Evolutionary conservation across 2,329 filamentous ascomycete genomes (phyloP), one percentile per base, ranked within the genome.

Genomic region (Penicillium vulpinum): DNA sequence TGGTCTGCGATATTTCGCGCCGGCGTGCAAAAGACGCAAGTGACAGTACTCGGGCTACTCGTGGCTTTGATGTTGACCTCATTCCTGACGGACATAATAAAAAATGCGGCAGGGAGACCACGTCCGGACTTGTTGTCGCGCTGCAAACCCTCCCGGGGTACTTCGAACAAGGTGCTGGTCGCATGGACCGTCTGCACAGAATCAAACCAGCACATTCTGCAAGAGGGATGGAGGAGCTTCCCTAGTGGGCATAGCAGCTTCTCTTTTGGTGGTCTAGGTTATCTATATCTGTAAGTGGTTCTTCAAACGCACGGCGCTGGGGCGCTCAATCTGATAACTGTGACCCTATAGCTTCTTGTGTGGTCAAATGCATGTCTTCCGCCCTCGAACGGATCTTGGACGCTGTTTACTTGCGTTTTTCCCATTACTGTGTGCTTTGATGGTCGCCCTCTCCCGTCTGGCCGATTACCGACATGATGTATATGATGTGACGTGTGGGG

Each of bases 71-170:
- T 91, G 64, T 81, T 96, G 48, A 88, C 91, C 0, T 84, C 86
- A 6, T 89, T 97, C 73, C 80, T 97, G 41, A 97, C 94, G 43
- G 92, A 97, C 71, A 78, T 93, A 28, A 82, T 97, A 70, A 99
- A 99, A 76, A 96, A 96, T 70, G 84, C 89, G 10, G 89, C 93
- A 26, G 91, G 91, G 9, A 80, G 91, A 11, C 91, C 92, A 29
- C 85, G 93, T 7, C 93, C 93, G 4, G 93, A 97, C 74, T 78
- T 97, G 35, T 85, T 97, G 40, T 86, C 88, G n/a, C 87, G 94
- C 36, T 99, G 94, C 76, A 87, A 89, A 62, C 92, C 94, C 0
- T 77, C 73, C 54, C 72, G 79, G 15, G 83, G 81, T 8, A 86
- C 85, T 0, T 80, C 85, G 0, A 75, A 75, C 49, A 77, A 86